Evolutionary conservation across 805 yeast species (phyloP).

Genomic region (Candida caryicola): DNA sequence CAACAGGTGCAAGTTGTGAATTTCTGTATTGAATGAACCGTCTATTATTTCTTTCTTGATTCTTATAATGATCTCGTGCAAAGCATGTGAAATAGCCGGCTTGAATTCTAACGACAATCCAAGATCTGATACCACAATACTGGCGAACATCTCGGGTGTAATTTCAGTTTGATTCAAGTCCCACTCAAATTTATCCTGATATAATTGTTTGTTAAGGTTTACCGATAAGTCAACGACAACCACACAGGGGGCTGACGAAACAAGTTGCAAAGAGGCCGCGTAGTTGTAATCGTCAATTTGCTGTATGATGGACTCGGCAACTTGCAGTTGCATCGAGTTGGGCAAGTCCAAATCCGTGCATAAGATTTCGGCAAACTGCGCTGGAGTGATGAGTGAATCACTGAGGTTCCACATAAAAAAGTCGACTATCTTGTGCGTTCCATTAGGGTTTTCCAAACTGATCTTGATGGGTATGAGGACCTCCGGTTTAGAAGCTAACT

Average conservation of each 20-base stretch:
- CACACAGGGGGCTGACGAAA: constrained; percentile 39
- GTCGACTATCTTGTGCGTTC: constrained; percentile 51
- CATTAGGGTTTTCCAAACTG: constrained; percentile 56
- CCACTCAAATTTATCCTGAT: constrained; percentile 95
- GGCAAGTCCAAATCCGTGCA: constrained; percentile 85
- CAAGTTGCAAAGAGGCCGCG: constrained; percentile 62
- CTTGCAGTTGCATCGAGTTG: constrained; percentile 54
- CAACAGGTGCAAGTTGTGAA: constrained; percentile 41
- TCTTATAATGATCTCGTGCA: constrained; percentile 75
- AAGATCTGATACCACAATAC: constrained; percentile 75
- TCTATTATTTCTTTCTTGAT: constrained; percentile 82
- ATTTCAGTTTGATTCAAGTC: constrained; percentile 55
- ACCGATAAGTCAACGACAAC: constrained; percentile 80
- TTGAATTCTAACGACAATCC: constrained; percentile 82
- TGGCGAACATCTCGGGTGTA: constrained; percentile 84
- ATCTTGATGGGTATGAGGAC: constrained; percentile 65
- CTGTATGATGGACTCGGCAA: constrained; percentile 68
- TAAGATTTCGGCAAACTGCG: constrained; percentile 68
- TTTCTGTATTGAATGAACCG: constrained; percentile 40
- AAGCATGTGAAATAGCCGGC: constrained; percentile 83
- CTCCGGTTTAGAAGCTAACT: constrained; percentile 36
- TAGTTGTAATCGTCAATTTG: constrained; percentile 77
- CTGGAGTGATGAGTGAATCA: constrained; percentile 67
- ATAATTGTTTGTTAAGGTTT: constrained; percentile 75
- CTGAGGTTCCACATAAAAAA: constrained; percentile 72